These are phyloP conservation scores for Crithidia bombi DNA, from an alignment of 208 protist genomes.

Conservation along the genomic window DNA sequence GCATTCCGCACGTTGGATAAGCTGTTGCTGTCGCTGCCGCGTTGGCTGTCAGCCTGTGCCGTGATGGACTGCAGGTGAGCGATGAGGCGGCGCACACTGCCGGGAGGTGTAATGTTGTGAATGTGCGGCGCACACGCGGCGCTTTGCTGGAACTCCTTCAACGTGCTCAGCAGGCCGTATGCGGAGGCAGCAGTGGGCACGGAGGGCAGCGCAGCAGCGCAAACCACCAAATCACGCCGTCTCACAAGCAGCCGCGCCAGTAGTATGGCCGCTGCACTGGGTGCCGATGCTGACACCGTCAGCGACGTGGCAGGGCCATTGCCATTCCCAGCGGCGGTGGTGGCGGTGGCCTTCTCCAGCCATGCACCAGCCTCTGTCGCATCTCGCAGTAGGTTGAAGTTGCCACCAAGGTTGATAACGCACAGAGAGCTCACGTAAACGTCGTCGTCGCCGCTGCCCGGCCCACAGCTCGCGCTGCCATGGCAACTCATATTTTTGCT, in stretches of 20 bases:
- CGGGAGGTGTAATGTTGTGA: background rate
- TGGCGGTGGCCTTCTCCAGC: background rate
- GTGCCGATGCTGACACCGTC: no score
- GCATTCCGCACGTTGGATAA: slow-evolving; percentile 15
- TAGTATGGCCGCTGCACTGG: background rate
- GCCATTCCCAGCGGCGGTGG: background rate
- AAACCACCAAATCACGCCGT: slow-evolving; percentile 21
- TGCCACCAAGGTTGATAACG: slow-evolving; percentile 27
- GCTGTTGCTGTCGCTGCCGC: background rate
- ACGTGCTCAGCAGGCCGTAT: slow-evolving; percentile 6
- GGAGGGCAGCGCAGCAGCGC: slow-evolving; percentile 20
- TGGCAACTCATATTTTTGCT: background rate
- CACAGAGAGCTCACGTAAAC: slow-evolving; percentile 21
- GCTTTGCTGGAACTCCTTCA: slow-evolving; percentile 12
- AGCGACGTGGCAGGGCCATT: background rate
- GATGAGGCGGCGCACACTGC: slow-evolving; percentile 20
- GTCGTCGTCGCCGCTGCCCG: background rate
- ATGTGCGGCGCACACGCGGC: slow-evolving; percentile 1
- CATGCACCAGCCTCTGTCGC: background rate
- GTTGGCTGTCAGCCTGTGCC: background rate
- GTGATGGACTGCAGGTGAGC: slow-evolving; percentile 5
- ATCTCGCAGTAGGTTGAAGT: slow-evolving; percentile 16
- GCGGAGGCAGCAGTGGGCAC: slow-evolving; percentile 8
- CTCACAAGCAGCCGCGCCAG: slow-evolving; percentile 17
- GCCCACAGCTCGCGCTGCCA: background rate